Evolutionary conservation across 169 alveolate genomes (phyloP), one percentile per base, ranked within the genome.

Genomic region (Theileria parva): DNA sequence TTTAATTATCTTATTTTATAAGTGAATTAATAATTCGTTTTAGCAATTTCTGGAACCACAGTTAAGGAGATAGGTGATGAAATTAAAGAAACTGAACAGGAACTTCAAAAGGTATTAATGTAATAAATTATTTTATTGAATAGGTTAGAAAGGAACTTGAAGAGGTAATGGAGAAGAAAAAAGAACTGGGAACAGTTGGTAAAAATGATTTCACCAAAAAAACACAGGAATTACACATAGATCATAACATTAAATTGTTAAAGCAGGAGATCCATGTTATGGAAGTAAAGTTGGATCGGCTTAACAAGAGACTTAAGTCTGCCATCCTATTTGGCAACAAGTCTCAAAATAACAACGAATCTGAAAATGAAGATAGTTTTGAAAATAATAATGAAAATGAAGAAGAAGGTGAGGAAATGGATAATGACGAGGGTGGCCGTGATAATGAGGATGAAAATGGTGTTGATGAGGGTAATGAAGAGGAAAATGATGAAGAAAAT

Each of bases 171-270:
- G 51, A 44, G 51, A 15, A 44, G 77, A 3, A 50, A 50, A 44
- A 44, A 44, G 23, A 44, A 17, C 23, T 69, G 3, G 25, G 50
- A 69, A 15, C 77, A 6, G 72, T n/a, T 64, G 77, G n/a, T 44
- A 27, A 69, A 28, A 44, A 69, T 44, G 19, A 44, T 19, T 81
- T 51, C 32, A 21, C 19, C 48, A 84, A 70, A 15, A 69, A 77
- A 53, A 81, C 83, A n/a, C 48, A 53, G 30, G 55, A 55, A 70
- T 61, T 81, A 34, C 88, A 81, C 77, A 25, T 71, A 27, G 37
- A 57, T 28, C 83, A 83, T 79, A 83, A 83, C 86, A 83, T 83
- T 81, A 83, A 77, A 39, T 59, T 83, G 44, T 79, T 83, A 55
- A 83, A 75, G 65, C 79, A 69, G 59, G 88, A 81, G 50, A 67